Conservation (phyloP, 306 rosid genomes). For the Vigna angularis region DNA sequence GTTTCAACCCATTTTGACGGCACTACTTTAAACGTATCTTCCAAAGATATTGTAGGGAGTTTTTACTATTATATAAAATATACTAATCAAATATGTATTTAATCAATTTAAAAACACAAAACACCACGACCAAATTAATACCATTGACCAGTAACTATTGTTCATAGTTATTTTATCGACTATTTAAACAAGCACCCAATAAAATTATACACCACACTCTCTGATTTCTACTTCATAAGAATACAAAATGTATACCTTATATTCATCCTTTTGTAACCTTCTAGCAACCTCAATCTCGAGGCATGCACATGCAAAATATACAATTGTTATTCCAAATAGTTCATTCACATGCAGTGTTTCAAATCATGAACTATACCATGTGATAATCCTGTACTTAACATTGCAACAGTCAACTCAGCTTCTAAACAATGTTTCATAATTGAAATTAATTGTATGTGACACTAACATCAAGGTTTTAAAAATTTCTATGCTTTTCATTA, state of each 20-base stretch:
- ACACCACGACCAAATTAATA: no score
- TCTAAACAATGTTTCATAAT: neutral
- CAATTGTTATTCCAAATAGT: neutral
- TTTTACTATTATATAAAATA: no score
- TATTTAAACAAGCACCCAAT: no score
- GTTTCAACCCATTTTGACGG: no score
- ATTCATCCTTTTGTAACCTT: neutral
- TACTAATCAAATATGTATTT: no score
- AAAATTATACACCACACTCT: no score
- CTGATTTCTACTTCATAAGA: neutral
- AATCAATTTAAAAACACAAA: no score
- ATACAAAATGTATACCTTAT: neutral
- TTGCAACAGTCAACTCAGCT: neutral
- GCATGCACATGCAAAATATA: neutral
- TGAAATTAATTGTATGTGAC: no score
- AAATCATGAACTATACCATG: neutral
- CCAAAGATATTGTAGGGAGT: no score
- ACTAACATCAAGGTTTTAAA: no score
- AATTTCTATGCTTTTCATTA: neutral
- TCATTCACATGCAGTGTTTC: conserved; percentile 12
- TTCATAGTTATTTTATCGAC: no score
- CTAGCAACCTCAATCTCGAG: neutral
- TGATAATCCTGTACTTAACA: neutral
- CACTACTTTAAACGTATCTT: no score
- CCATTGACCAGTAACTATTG: neutral